phyloP scores from a whole-genome alignment of 1,284 basidiomycete genomes.

The Puccinia polysora region DNA sequence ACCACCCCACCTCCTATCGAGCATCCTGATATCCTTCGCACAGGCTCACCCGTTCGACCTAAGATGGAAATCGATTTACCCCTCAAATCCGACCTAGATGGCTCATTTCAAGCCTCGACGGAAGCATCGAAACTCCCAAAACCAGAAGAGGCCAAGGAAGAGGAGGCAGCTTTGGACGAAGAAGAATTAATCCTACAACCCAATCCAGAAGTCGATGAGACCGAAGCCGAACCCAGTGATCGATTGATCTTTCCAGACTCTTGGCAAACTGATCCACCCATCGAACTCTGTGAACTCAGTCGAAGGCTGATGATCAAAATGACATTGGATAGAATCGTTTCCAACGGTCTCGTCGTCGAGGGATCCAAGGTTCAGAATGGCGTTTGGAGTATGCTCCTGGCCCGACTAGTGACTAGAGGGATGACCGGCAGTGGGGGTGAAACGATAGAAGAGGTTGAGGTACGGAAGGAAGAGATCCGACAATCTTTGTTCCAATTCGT shows the following conservation, averaged over 20 bases:
- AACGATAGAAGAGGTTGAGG: slow-evolving; percentile 38
- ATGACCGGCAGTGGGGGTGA: slow-evolving; percentile 56
- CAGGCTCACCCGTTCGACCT: slow-evolving; percentile 31
- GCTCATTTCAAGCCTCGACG: slow-evolving; percentile 44
- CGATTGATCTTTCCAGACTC: slow-evolving; percentile 66
- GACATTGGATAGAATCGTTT: slow-evolving; percentile 45
- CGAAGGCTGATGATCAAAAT: slow-evolving; percentile 44
- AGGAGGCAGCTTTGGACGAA: slow-evolving; percentile 55
- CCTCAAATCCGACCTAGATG: slow-evolving; percentile 18
- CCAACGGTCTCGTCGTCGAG: slow-evolving; percentile 22
- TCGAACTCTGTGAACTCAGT: slow-evolving; percentile 34
- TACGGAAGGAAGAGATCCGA: slow-evolving; percentile 66
- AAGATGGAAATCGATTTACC: slow-evolving; percentile 32
- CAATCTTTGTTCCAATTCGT: slow-evolving; percentile 79
- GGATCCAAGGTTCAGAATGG: slow-evolving; percentile 55
- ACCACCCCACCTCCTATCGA: not conserved
- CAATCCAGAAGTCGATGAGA: slow-evolving; percentile 48
- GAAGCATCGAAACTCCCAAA: slow-evolving; percentile 37
- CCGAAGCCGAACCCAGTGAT: slow-evolving; percentile 45
- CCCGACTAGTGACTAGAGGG: slow-evolving; percentile 81
- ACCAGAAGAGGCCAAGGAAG: slow-evolving; percentile 52
- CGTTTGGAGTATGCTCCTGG: slow-evolving; percentile 85
- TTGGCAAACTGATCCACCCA: slow-evolving; percentile 62
- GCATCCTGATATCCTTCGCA: not conserved
- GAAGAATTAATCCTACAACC: slow-evolving; percentile 52